Evolutionary conservation across 148 eudicot species (phyloP), one percentile per base, ranked within the genome.

Genomic region (Heliosperma pusillum): DNA sequence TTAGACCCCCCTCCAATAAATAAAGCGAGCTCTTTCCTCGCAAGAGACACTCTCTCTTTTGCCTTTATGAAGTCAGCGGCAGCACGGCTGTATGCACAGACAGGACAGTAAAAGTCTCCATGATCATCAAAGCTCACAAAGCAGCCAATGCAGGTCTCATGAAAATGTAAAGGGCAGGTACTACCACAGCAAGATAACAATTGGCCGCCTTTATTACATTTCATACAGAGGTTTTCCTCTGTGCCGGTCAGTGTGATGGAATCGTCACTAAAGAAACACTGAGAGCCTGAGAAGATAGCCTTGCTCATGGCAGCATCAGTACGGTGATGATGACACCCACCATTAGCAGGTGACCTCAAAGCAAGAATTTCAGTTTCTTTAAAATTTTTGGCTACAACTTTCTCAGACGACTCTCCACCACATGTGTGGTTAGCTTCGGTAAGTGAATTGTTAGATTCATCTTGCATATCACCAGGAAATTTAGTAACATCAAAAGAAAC

Each of bases 51-150:
- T 44, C 76, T 84, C 75, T 82, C 79, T 86, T 88, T 91, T 75
- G 79, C 80, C 77, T 74, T 77, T 27, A 58, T 53, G 77, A 85
- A 88, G 71, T 81, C 87, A 10, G 89, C 80, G 40, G 83, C 79
- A 68, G 97, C 90, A 68, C 75, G 84, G 56, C 89, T 87, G 85
- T 88, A 94, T 70, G 87, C 82, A 83, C 97, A 91, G 69, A 88
- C 87, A 20, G 97, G 98, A 82, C 98, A 94, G 83, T 81, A 80
- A 82, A 90, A 94, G 22, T 78, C 80, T n/a, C 85, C 93, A 45
- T 36, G 70, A 56, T 69, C 80, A 81, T 86, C 93, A 79, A 89
- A 85, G 58, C 66, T 74, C 70, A 80, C 76, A 17, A 82, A 82
- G 80, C 83, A 62, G 66, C 86, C 85, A 73, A 91, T 81, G 57